Evolutionary conservation across 208 protist genomes (phyloP), one percentile per base, ranked within the genome.

Genomic region (Acanthamoeba healyi): DNA sequence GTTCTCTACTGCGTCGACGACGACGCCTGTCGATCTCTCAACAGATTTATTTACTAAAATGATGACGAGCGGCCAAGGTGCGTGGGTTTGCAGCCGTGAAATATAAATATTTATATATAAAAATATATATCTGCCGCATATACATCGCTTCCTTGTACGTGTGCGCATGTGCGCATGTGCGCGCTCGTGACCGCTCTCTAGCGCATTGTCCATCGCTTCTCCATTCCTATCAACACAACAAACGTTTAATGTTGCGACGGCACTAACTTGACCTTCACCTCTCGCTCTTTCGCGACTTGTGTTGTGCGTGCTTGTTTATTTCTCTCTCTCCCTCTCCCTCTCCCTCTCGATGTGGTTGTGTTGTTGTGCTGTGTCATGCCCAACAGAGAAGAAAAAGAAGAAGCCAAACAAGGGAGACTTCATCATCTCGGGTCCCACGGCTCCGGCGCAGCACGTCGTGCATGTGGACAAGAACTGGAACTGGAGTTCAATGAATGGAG

Each of bases 391-490:
- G 34, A 51, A 51, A 44, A 61, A 87, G 46, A 87, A 87, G 46
- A 51, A 51, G 79, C 12, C 24, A 7, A 22, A 0, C 26, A 87
- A 58, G 79, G 79, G 46, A 32, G 40, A 51, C 49, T 87, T 87
- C 32, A 36, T 63, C 46, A 87, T 87, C n/a, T 87, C 79, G 32
- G 79, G 79, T 26, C 79, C 79, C 29, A 87, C 79, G 6, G 79
- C 79, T 2, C 79, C 79, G 6, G 79, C 79, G 12, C 46, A 63
- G 26, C 79, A 87, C 44, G 49, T 63, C 26, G 79, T 87, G 38
- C 79, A 87, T n/a, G 79, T 87, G 5, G 79, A 87, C 46, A 29
- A 24, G 26, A 87, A 61, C 49, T 87, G 36, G 24, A 87, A 87
- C 79, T 87, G 79, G 79, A 63, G 46, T 38, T 87, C 79, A 9